phyloP scores from a whole-genome alignment of 345 rosid genomes.

The Acer campestre region DNA sequence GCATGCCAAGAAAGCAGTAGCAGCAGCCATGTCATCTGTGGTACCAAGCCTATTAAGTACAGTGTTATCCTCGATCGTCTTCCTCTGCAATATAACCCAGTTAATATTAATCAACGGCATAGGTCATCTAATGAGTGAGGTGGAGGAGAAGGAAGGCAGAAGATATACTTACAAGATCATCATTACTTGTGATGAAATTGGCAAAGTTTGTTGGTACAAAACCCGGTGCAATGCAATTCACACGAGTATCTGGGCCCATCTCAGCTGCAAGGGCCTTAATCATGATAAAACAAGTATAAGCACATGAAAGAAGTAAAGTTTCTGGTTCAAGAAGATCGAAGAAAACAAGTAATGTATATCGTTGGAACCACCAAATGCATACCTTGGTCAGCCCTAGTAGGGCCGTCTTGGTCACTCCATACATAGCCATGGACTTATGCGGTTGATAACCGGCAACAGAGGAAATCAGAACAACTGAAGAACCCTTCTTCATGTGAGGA shows the following conservation, averaged over 20 bases:
- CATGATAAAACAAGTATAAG: slow-evolving; percentile 5
- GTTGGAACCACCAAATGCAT: not conserved
- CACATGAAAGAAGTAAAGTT: not conserved
- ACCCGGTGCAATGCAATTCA: slow-evolving; percentile 86
- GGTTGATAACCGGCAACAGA: slow-evolving; percentile 76
- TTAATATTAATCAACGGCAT: slow-evolving; percentile 16
- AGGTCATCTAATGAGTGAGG: not conserved
- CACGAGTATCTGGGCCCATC: slow-evolving; percentile 84
- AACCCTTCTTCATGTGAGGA: slow-evolving; percentile 75
- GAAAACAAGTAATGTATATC: not conserved
- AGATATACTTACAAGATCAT: slow-evolving; percentile 46
- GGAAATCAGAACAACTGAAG: slow-evolving; percentile 74
- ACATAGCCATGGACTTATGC: slow-evolving; percentile 69
- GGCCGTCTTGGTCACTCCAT: slow-evolving; percentile 95
- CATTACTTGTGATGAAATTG: slow-evolving; percentile 50
- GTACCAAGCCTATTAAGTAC: slow-evolving; percentile 76
- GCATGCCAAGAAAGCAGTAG: slow-evolving; percentile 75
- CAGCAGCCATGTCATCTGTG: slow-evolving; percentile 76
- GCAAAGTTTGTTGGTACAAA: slow-evolving; percentile 89
- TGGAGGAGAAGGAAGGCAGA: not conserved
- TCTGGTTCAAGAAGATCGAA: not conserved
- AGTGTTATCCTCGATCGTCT: slow-evolving; percentile 49
- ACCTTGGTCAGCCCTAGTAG: slow-evolving; percentile 93
- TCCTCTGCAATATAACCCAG: slow-evolving; percentile 43
- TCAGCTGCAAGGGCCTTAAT: slow-evolving; percentile 83